A percentile compares a stretch with the other conserved stretches of the same genome.
phyloP scores from a whole-genome alignment of 1,284 basidiomycete species.

The Rhodotorula sp. region DNA sequence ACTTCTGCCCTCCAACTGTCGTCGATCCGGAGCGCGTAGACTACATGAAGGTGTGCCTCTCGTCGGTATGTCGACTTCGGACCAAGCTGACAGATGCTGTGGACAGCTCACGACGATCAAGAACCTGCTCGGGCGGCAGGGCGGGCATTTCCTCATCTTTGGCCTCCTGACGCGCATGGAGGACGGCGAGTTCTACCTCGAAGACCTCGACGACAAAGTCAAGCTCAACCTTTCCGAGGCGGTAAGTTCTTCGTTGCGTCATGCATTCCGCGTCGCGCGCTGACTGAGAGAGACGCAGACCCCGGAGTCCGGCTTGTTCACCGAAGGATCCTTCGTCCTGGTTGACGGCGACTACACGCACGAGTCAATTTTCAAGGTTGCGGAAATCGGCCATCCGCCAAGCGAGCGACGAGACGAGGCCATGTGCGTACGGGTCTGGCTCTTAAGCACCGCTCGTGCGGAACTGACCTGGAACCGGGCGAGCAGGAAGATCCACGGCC shows the following conservation, averaged over 20 bases:
- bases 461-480: background rate
- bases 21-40: conserved; percentile 80
- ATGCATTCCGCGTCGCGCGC: background rate
- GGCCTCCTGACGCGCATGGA: conserved; percentile 89
- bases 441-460: background rate
- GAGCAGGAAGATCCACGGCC: conserved; percentile 68
- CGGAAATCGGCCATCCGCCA: conserved; percentile 95
- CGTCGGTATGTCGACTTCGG: fast-evolving
- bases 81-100: background rate
- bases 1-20: conserved; percentile 90
- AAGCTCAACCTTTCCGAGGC: conserved; percentile 85
- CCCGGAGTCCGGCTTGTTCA: conserved; percentile 94
- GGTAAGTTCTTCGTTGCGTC: conserved; percentile 56
- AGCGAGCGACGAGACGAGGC: conserved; percentile 82
- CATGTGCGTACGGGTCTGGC: conserved; percentile 59
- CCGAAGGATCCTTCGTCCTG: conserved; percentile 91
- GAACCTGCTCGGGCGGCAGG: conserved; percentile 87
- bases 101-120: conserved; percentile 90
- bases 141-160: conserved; percentile 86
- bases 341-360: conserved; percentile 96
- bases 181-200: conserved; percentile 84
- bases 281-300: conserved; percentile 58
- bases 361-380: conserved; percentile 81
- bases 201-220: conserved; percentile 90
- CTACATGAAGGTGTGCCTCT: conserved; percentile 70